Evolutionary conservation across 352 stramenopile species (phyloP).

Genomic region (Phytophthora palmivora): DNA sequence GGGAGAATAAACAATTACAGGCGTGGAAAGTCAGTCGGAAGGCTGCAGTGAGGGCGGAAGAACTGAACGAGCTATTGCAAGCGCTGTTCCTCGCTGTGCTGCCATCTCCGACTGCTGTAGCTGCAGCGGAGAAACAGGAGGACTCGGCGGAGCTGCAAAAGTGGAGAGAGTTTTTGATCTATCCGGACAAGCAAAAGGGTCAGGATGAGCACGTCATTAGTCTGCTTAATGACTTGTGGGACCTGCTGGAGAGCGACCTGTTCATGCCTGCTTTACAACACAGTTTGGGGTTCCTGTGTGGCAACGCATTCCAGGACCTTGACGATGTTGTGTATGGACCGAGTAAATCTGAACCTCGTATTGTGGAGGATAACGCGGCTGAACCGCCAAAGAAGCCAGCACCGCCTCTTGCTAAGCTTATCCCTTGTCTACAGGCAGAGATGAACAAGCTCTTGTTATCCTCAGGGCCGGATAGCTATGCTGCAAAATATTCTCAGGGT

Average conservation of each 20-base stretch:
- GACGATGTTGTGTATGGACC: slow-evolving; percentile 76
- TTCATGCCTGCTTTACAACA: slow-evolving; percentile 78
- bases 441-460: slow-evolving; percentile 74
- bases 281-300: slow-evolving; percentile 74
- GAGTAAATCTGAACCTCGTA: slow-evolving; percentile 17
- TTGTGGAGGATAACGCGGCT: slow-evolving; percentile 33
- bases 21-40: slow-evolving; percentile 80
- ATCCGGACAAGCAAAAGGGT: slow-evolving; percentile 68
- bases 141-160: slow-evolving; percentile 37
- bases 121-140: slow-evolving; percentile 38
- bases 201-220: slow-evolving; percentile 82
- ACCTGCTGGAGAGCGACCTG: slow-evolving; percentile 81
- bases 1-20: slow-evolving; percentile 58
- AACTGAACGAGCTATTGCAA: slow-evolving; percentile 81
- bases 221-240: slow-evolving; percentile 84
- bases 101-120: slow-evolving; percentile 39
- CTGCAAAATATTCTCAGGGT: slow-evolving; percentile 79
- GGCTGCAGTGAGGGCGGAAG: slow-evolving; percentile 65
- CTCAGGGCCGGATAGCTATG: slow-evolving; percentile 58
- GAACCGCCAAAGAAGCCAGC: slow-evolving; percentile 48
- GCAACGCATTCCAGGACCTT: slow-evolving; percentile 84
- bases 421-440: slow-evolving; percentile 76
- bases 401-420: slow-evolving; percentile 80
- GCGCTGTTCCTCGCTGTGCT: slow-evolving; percentile 66
- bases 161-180: slow-evolving; percentile 81